These are phyloP conservation scores for Botrytis paeoniae DNA, from an alignment of 2,329 filamentous ascomycete species.

Conservation along the genomic window DNA sequence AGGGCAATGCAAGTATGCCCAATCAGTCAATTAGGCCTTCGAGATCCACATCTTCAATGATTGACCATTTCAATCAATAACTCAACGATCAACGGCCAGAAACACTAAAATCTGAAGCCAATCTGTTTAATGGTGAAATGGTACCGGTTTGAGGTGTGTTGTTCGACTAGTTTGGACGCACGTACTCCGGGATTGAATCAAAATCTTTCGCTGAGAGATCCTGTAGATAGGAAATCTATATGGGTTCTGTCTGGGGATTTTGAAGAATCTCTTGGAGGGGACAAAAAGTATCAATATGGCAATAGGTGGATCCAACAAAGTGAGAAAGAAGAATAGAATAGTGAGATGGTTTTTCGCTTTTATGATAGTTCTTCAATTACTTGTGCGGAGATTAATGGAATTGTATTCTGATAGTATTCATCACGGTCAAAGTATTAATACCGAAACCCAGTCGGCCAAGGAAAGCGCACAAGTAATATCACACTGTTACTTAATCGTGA, in stretches of 20 bases:
- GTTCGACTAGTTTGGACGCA: background rate
- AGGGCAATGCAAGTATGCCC: background rate
- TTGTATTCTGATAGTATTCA: background rate
- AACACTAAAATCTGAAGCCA: background rate
- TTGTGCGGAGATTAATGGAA: background rate
- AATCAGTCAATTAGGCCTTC: background rate
- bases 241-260: background rate
- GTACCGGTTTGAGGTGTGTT: background rate
- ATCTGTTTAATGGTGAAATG: background rate
- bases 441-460: background rate
- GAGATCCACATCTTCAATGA: background rate
- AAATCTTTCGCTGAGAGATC: background rate
- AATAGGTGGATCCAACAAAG: background rate
- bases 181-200: background rate
- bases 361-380: background rate
- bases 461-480: background rate
- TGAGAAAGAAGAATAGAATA: background rate
- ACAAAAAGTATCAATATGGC: background rate
- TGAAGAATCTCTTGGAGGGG: background rate
- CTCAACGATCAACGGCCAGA: background rate
- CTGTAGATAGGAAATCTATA: accelerated
- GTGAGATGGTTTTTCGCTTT: background rate
- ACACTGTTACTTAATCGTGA: background rate
- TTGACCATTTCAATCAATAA: background rate
- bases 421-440: background rate